Evolutionary conservation across 139 green algal species (phyloP), one percentile per base, ranked within the genome.

Genomic region (Chlorella sorokiniana): DNA sequence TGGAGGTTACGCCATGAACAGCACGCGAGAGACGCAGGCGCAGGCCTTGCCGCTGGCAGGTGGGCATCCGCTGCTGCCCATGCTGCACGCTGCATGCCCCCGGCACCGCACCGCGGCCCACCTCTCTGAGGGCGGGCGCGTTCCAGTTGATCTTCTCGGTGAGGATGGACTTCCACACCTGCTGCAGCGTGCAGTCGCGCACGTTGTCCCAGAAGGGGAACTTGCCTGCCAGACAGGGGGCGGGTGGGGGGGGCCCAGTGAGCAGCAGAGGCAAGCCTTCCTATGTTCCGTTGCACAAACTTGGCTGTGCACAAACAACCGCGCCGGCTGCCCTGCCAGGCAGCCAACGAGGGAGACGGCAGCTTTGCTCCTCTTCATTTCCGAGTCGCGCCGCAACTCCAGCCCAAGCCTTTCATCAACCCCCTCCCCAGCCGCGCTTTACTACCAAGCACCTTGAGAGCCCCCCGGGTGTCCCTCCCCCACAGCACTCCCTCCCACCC

Each of bases 161-260:
- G 14, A 97, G 83, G 59, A 97, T 93, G 35, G 91, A 89, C 84
- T 94, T 93, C 93, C 93, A 97, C 54, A 97, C 93, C 82, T 93
- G 89, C 71, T 92, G 90, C 68, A 98, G 86, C 29, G 90, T 91
- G 45, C 92, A 86, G 54, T 91, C 91, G 45, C 89, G 86, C 25
- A 98, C 89, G 68, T 95, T 92, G 73, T 97, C 92, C 93, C 93
- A 98, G 82, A 96, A 98, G 37, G 94, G 94, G 69, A 97, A 97
- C 54, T 89, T 87, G n/a, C 93, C 86, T 68, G 76, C n/a, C n/a
- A n/a, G n/a, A n/a, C 37, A 31, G 40, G 51, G 52, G 22, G 16
- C 22, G 44, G 16, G 71, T 69, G 40, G 27, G 45, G 56, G 8
- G 52, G 51, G 22, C 8, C 2, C 2, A 48, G 16, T 2, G 7